phyloP scores from a whole-genome alignment of 2,329 filamentous ascomycete genomes.

The Sclerotinia minor region DNA sequence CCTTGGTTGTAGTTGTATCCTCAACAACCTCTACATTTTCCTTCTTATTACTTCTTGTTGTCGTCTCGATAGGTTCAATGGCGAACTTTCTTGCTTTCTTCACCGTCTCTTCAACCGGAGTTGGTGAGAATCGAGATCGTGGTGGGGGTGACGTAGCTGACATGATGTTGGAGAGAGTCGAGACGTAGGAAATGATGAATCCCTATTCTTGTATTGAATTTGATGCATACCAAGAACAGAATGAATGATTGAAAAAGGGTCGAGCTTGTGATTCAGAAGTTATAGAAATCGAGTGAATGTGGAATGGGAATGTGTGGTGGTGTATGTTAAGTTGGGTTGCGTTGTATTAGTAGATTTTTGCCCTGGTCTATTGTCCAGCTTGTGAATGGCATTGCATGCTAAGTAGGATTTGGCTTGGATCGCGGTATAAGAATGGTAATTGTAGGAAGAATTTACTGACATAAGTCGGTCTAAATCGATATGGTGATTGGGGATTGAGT shows the following conservation, averaged over 20 bases:
- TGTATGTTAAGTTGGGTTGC: constrained; percentile 4
- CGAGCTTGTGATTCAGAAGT: constrained; percentile 10
- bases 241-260: background rate
- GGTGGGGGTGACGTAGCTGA: constrained; percentile 37
- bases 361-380: background rate
- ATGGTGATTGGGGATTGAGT: background rate
- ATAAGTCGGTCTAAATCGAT: constrained; percentile 14
- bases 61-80: constrained; percentile 48
- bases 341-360: constrained; percentile 14
- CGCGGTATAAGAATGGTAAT: background rate
- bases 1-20: constrained; percentile 36
- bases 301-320: background rate
- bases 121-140: constrained; percentile 39
- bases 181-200: constrained; percentile 20
- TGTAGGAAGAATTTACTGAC: constrained; percentile 1
- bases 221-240: constrained; percentile 25
- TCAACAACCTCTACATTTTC: constrained; percentile 31
- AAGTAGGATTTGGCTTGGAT: background rate
- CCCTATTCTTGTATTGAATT: constrained; percentile 18
- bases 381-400: constrained; percentile 7
- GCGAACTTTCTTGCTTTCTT: constrained; percentile 44
- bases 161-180: constrained; percentile 31
- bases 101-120: constrained; percentile 42
- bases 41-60: constrained; percentile 44
- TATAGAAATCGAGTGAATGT: background rate